phyloP scores from a whole-genome alignment of 2,329 filamentous ascomycete species.

The Diplocarpon rosae region DNA sequence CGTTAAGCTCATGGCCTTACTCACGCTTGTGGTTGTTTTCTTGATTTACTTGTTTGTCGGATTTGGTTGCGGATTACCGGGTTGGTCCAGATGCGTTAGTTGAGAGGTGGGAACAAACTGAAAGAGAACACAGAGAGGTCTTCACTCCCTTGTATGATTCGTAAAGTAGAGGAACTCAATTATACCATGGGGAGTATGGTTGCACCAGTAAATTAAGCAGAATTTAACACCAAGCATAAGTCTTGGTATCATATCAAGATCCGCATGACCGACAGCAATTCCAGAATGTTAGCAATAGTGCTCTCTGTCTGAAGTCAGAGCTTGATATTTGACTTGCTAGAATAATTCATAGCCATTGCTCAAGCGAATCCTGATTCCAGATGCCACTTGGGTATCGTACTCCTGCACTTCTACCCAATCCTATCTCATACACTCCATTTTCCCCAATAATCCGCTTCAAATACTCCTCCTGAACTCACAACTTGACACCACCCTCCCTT shows the following conservation, averaged over 20 bases:
- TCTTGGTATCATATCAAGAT: no score
- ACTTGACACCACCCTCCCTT: conserved; percentile 23
- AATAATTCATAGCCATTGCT: no score
- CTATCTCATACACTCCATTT: neutral
- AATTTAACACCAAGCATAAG: no score
- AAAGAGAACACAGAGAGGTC: neutral
- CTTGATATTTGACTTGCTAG: no score
- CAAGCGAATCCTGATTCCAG: no score
- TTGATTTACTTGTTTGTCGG: conserved; percentile 61
- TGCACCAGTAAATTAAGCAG: no score
- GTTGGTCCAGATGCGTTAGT: conserved; percentile 28
- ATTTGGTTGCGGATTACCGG: conserved; percentile 60
- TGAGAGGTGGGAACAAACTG: neutral
- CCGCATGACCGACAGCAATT: no score
- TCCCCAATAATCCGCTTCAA: neutral
- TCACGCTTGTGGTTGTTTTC: conserved; percentile 61
- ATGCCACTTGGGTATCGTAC: no score
- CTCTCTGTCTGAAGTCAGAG: no score
- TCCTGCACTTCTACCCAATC: neutral
- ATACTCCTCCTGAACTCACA: conserved; percentile 9
- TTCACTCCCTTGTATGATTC: neutral
- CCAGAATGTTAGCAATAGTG: no score
- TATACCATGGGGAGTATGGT: conserved; percentile 4
- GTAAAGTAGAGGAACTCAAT: neutral
- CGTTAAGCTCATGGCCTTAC: conserved; percentile 78